Base-by-base conservation (phyloP, 2,329 filamentous ascomycete genomes). In the Colletotrichum plurivorum region DNA sequence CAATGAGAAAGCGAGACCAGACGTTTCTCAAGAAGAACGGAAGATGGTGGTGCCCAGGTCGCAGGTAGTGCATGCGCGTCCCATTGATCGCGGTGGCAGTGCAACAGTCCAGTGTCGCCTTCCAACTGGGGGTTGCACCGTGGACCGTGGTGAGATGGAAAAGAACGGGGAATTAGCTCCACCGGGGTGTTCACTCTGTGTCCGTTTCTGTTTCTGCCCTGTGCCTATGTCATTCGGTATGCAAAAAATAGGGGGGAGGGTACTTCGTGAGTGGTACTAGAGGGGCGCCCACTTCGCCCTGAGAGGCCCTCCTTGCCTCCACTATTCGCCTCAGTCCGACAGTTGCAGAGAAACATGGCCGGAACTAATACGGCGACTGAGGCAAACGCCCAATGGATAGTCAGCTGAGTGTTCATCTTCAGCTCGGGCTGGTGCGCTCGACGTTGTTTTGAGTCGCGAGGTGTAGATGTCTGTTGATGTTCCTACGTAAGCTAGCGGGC, bases 51-150 rank as follows among this genome's bases (percentile, higher is more conserved):
- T 49, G 18, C 8, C 6, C 6, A 13, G 12, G 16, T 20, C n/a
- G n/a, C 20, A 54, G 58, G 58, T 22, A 25, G 61, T 51, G 48
- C 39, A 45, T 59, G 57, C 57, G 49, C 22, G 45, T 52, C 56
- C 56, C 67, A 67, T 69, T 69, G 56, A 69, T 69, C 67, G 63
- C 51, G 61, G 67, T 69, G 67, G 67, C 67, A 69, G 67, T 69
- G 67, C 67, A 67, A 25, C 22, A 55, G 43, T 36, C 49, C 59
- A 55, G 57, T 55, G 62, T 66, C 22, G 62, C 39, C 36, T 55
- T 48, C 55, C 55, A 43, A 66, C 51, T 69, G 67, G 67, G 39
- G 22, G 22, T 25, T 25, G 22, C 22, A 25, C 22, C 22, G 22
- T 25, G 22, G 54, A 15, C 46, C 48, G 10, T 54, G 39, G 31